A percentile compares a stretch with the other conserved stretches of the same genome.
Evolutionary conservation across 192 early-diverging fungal species (phyloP).

Genomic region (Rhizoclosmatium globosum): DNA sequence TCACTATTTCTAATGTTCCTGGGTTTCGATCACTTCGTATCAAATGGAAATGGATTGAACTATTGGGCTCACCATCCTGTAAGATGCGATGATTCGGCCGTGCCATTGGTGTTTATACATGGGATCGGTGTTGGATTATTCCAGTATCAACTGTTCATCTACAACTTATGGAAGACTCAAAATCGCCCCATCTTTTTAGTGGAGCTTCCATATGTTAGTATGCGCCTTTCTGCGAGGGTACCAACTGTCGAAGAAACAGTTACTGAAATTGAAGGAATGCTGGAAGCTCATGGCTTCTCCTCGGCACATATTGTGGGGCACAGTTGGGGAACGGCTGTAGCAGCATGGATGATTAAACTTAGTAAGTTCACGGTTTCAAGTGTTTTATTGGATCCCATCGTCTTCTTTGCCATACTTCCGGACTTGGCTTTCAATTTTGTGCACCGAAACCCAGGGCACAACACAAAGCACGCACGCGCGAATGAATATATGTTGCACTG

Average conservation of each 20-base stretch:
- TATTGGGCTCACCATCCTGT: neutral
- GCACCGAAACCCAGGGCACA: constrained; percentile 35
- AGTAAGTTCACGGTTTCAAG: constrained; percentile 53
- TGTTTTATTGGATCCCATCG: constrained; percentile 67
- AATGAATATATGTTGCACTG: constrained; percentile 60
- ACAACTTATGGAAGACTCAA: neutral
- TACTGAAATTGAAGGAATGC: constrained; percentile 59
- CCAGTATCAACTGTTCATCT: constrained; percentile 19
- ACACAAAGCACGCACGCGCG: constrained; percentile 9
- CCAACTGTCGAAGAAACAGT: constrained; percentile 63
- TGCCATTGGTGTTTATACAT: constrained; percentile 22
- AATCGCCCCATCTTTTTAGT: constrained; percentile 26
- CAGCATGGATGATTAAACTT: constrained; percentile 59
- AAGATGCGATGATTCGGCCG: neutral
- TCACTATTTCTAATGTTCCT: neutral
- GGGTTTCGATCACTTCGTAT: neutral
- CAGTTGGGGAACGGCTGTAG: constrained; percentile 66
- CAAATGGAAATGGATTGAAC: neutral
- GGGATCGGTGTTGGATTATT: constrained; percentile 33
- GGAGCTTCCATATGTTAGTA: constrained; percentile 41
- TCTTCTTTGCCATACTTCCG: constrained; percentile 66
- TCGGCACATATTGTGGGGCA: constrained; percentile 70
- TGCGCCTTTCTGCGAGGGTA: constrained; percentile 60
- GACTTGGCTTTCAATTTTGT: constrained; percentile 61
- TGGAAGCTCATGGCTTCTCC: constrained; percentile 52